These are phyloP conservation scores for Meira miltonrushii DNA, from an alignment of 1,284 basidiomycete genomes.

Conservation along the genomic window DNA sequence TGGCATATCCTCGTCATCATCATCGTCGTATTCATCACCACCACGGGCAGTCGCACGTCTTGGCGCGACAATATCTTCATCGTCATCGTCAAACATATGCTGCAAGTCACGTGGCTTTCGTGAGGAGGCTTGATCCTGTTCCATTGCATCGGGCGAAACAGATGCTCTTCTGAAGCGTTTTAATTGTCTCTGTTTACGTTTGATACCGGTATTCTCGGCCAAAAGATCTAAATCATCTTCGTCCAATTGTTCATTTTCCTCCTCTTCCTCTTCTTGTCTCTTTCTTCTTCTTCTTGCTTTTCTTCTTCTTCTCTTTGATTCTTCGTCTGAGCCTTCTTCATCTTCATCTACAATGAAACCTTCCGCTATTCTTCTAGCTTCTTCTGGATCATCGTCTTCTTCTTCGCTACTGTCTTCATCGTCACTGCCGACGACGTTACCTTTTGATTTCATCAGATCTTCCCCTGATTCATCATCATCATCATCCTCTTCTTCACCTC, in stretches of 20 bases:
- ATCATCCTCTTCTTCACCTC: slow-evolving; percentile 23
- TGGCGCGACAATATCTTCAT: slow-evolving; percentile 57
- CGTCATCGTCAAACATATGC: slow-evolving; percentile 71
- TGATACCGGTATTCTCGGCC: slow-evolving; percentile 84
- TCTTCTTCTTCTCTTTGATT: slow-evolving; percentile 53
- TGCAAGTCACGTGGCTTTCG: slow-evolving; percentile 63
- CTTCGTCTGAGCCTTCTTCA: slow-evolving; percentile 60
- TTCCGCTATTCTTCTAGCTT: slow-evolving; percentile 45
- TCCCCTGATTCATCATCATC: slow-evolving; percentile 45
- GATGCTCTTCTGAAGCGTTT: slow-evolving; percentile 54
- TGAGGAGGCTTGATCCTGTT: slow-evolving; percentile 11
- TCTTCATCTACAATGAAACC: slow-evolving; percentile 52
- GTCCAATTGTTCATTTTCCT: slow-evolving; percentile 70
- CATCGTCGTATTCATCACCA: slow-evolving; percentile 45
- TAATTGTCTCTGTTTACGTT: slow-evolving; percentile 27
- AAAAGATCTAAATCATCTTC: slow-evolving; percentile 92
- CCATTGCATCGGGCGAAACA: slow-evolving; percentile 58
- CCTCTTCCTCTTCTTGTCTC: slow-evolving; percentile 32
- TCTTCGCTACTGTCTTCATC: slow-evolving; percentile 41
- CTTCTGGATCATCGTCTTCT: slow-evolving; percentile 50
- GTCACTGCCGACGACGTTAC: slow-evolving; percentile 40
- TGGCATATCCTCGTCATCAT: slow-evolving; percentile 52
- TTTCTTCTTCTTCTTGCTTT: slow-evolving; percentile 34
- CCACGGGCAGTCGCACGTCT: slow-evolving; percentile 15
- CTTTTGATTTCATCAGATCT: slow-evolving; percentile 42